Base-by-base conservation (phyloP, 495 filamentous ascomycete species). In the Penicillium canescens region DNA sequence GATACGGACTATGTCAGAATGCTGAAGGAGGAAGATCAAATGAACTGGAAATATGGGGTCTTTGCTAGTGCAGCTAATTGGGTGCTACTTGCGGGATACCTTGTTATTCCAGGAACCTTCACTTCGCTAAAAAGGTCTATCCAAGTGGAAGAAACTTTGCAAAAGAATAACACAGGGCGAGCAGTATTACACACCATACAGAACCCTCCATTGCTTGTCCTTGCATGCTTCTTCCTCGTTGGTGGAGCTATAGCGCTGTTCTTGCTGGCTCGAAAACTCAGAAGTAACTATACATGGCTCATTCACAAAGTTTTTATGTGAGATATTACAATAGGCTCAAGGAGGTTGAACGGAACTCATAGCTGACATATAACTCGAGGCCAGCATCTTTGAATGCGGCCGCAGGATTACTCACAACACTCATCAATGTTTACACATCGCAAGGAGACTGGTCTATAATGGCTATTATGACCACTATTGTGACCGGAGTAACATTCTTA, bases 1-100 rank as follows among this genome's bases (percentile, higher is more conserved):
- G 28, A 52, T 14, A 52, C 49, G 4, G 14, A 26, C 24, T 69
- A 69, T 43, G 63, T 61, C 34, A 50, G 54, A 46, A 71, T 71
- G 59, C 60, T 69, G 33, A 55, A 63, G 20, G 54, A 44, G 36
- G 50, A 63, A 8, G 65, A 66, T 41, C 24, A 42, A 38, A 57
- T 69, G 16, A 57, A 65, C 3, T 28, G 42, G 10, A 37, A 46
- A 12, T 59, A 64, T 55, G 68, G n/a, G 16, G n/a, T n/a, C n/a
- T n/a, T n/a, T n/a, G n/a, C n/a, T n/a, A n/a, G n/a, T n/a, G n/a
- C n/a, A n/a, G n/a, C n/a, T n/a, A n/a, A n/a, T n/a, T n/a, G n/a
- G n/a, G n/a, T n/a, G n/a, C n/a, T n/a, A n/a, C n/a, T n/a, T n/a
- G n/a, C n/a, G n/a, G n/a, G n/a, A n/a, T n/a, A n/a, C n/a, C n/a